Percentiles rank a stretch among this genome's conserved stretches.
Evolutionary conservation across 2,329 filamentous ascomycete species (phyloP).

Genomic region (Fusarium dimerum): DNA sequence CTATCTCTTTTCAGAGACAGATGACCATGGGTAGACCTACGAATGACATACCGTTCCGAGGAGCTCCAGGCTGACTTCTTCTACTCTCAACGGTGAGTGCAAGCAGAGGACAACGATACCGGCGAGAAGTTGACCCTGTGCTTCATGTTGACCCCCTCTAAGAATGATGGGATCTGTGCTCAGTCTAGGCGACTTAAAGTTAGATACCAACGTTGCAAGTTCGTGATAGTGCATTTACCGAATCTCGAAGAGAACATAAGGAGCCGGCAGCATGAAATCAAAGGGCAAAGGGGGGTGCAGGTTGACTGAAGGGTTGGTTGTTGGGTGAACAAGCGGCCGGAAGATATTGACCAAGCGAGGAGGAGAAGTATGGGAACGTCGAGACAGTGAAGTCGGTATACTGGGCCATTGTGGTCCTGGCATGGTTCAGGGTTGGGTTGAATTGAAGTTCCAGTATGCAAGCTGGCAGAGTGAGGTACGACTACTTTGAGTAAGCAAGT

Average conservation of each 20-base stretch:
- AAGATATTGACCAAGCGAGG: no score
- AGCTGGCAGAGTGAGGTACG: no score
- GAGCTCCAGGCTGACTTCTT: slow-evolving; percentile 70
- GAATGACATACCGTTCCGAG: slow-evolving; percentile 65
- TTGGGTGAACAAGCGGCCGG: not conserved
- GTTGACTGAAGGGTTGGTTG: not conserved
- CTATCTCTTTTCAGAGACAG: no score
- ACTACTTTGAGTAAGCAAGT: no score
- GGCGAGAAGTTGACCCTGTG: slow-evolving; percentile 70
- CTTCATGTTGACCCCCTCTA: slow-evolving; percentile 71
- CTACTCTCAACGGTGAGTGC: slow-evolving; percentile 65
- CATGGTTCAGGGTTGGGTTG: no score
- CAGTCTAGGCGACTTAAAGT: slow-evolving; percentile 50
- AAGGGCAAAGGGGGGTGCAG: no score
- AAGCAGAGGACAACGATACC: slow-evolving; percentile 74
- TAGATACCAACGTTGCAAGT: not conserved
- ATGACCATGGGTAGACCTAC: slow-evolving; percentile 50
- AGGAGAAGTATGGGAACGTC: no score
- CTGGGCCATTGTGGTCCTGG: no score
- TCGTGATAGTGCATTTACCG: slow-evolving; percentile 44
- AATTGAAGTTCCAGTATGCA: no score
- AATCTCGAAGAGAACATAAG: slow-evolving; percentile 47
- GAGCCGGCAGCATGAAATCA: not conserved
- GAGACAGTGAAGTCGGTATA: no score
- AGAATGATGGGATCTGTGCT: slow-evolving; percentile 79